Evolutionary conservation across 495 filamentous ascomycete genomes (phyloP).

Genomic region (Daldinia vernicosa): DNA sequence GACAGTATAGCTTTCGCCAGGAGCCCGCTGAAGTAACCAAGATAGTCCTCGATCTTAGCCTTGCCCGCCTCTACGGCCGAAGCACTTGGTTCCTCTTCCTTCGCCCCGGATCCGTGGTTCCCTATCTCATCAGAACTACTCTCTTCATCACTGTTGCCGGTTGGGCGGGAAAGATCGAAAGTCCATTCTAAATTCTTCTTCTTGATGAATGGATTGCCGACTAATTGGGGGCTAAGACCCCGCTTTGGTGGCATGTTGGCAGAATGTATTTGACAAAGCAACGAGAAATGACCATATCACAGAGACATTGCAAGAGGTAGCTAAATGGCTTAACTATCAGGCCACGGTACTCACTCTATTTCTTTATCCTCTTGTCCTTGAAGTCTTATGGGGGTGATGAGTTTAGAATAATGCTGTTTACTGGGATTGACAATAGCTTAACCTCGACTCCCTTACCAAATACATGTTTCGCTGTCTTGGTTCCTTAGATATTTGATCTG

Average conservation of each 20-base stretch:
- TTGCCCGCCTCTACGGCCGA: constrained; percentile 68
- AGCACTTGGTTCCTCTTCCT: constrained; percentile 18
- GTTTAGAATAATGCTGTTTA: neutral
- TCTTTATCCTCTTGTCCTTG: neutral
- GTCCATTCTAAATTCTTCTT: constrained; percentile 49
- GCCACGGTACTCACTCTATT: neutral
- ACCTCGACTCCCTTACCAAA: neutral
- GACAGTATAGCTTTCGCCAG: constrained; percentile 47
- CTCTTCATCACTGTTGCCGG: constrained; percentile 18
- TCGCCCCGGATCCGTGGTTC: constrained; percentile 1
- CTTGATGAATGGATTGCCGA: constrained; percentile 48
- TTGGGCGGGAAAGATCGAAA: constrained; percentile 29
- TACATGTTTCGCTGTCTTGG: neutral
- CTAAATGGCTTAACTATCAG: neutral
- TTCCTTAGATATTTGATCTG: neutral
- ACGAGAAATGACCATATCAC: neutral
- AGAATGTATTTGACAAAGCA: neutral
- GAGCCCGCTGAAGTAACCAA: constrained; percentile 59
- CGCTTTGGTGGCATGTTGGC: constrained; percentile 38
- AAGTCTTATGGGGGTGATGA: neutral
- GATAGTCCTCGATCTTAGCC: constrained; percentile 61
- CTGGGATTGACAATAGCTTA: neutral
- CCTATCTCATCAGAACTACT: constrained; percentile 19
- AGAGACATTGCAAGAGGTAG: neutral
- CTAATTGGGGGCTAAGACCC: constrained; percentile 22